Conservation (phyloP, 1,284 basidiomycete species). For the Lignosus rhinocerotis region DNA sequence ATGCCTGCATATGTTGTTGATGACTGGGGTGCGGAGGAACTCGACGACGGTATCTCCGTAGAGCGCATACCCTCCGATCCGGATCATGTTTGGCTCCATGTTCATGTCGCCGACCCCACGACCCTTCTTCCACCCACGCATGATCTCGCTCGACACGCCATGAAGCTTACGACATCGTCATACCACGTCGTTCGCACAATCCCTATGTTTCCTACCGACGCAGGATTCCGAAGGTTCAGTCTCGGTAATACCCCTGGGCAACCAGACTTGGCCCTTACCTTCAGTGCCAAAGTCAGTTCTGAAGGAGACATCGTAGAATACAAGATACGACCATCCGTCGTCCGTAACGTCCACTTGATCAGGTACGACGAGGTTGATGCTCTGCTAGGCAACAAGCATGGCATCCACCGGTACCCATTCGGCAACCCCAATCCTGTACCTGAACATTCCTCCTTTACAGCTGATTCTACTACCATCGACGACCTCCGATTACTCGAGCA, state of each 20-base stretch:
- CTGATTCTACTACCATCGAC: constrained; percentile 10
- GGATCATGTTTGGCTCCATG: constrained; percentile 78
- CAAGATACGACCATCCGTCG: constrained; percentile 67
- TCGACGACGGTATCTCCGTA: constrained; percentile 94
- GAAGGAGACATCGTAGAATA: constrained; percentile 72
- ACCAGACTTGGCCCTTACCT: constrained; percentile 71
- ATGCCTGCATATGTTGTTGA: constrained; percentile 91
- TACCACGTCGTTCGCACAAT: constrained; percentile 70
- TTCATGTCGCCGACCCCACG: constrained; percentile 95
- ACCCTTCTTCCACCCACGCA: constrained; percentile 74
- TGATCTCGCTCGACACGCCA: constrained; percentile 56
- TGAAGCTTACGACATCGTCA: constrained; percentile 46
- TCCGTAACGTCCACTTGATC: constrained; percentile 68
- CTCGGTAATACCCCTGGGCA: constrained; percentile 48
- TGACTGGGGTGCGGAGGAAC: constrained; percentile 77
- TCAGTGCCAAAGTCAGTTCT: constrained; percentile 74
- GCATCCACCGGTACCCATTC: constrained; percentile 46
- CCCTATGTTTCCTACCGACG: constrained; percentile 67
- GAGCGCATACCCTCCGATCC: constrained; percentile 62
- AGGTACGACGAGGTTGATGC: constrained; percentile 74
- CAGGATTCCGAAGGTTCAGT: constrained; percentile 52
- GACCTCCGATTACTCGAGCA: constrained; percentile 22
- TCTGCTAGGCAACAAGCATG: constrained; percentile 42
- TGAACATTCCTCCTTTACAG: not conserved
- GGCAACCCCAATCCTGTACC: constrained; percentile 22